Evolutionary conservation across 116 monocot species (phyloP).

Genomic region (Posidonia oceanica): DNA sequence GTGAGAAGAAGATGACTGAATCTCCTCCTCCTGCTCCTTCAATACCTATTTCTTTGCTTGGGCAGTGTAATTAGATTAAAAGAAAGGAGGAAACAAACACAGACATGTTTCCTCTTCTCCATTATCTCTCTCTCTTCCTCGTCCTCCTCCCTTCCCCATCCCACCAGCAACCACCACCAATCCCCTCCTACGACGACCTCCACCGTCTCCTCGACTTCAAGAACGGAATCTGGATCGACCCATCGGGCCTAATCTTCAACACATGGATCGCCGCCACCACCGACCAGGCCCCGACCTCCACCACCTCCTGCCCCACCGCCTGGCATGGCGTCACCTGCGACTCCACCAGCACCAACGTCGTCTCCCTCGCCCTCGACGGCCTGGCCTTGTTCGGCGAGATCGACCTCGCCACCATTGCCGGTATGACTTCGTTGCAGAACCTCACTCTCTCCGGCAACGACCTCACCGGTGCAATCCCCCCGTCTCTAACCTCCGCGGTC

Average conservation of each 20-base stretch:
- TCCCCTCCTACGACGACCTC: conserved; percentile 23
- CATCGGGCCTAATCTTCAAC: conserved; percentile 24
- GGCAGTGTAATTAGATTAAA: too few relatives aligned
- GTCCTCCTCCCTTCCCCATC: background rate
- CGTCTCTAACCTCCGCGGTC: conserved; percentile 16
- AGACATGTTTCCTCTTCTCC: background rate
- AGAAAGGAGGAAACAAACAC: too few relatives aligned
- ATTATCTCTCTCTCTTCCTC: conserved; percentile 15
- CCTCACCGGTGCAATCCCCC: conserved; percentile 28
- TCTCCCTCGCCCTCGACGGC: conserved; percentile 30
- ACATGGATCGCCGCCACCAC: conserved; percentile 19
- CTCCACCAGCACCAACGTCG: conserved; percentile 19
- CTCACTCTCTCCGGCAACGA: conserved; percentile 37
- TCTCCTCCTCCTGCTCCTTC: too few relatives aligned
- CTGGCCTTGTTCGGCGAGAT: conserved; percentile 39
- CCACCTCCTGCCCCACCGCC: conserved; percentile 22
- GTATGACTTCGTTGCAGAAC: conserved; percentile 20
- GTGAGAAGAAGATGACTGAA: too few relatives aligned
- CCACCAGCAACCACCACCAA: background rate
- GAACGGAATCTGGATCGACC: conserved; percentile 57
- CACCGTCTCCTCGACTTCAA: conserved; percentile 67
- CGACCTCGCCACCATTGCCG: conserved; percentile 21
- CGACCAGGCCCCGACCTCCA: background rate
- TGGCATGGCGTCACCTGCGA: conserved; percentile 60
- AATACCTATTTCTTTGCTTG: too few relatives aligned